Evolutionary conservation across 2,329 filamentous ascomycete species (phyloP).

Genomic region (Beauveria sp.): DNA sequence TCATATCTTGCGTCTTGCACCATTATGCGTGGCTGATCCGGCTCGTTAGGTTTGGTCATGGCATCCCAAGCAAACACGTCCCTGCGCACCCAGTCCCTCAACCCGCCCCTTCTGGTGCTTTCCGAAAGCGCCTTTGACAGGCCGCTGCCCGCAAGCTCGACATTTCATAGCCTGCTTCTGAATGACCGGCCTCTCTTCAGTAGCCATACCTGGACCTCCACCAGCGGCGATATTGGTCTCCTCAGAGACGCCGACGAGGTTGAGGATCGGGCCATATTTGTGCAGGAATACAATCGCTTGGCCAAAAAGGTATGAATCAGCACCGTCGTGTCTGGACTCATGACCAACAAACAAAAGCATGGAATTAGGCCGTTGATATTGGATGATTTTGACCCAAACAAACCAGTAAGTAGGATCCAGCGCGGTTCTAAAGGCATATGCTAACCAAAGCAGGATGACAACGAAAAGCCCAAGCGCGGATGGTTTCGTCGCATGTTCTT

Average conservation of each 20-base stretch:
- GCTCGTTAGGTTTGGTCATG: conserved; percentile 6
- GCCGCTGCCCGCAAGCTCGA: conserved; percentile 3
- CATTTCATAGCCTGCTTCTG: neutral
- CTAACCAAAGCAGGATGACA: neutral
- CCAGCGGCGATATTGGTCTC: conserved; percentile 41
- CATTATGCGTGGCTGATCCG: conserved; percentile 2
- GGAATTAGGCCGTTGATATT: conserved; percentile 37
- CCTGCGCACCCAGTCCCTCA: neutral
- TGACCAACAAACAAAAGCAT: conserved; percentile 33
- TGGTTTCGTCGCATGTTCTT: conserved; percentile 33
- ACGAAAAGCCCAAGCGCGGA: conserved; percentile 20
- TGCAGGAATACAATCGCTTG: conserved; percentile 53
- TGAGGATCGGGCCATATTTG: conserved; percentile 39
- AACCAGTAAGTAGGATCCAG: conserved; percentile 18
- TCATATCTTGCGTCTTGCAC: neutral
- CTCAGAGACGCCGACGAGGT: conserved; percentile 42
- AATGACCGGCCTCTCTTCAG: conserved; percentile 18
- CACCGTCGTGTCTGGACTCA: neutral
- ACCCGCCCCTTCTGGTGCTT: conserved; percentile 2
- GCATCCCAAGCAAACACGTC: conserved; percentile 1
- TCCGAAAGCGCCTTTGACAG: neutral
- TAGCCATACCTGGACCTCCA: conserved; percentile 52
- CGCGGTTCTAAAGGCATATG: no score
- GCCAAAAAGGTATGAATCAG: conserved; percentile 44
- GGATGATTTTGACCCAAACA: conserved; percentile 25